Base-by-base conservation (phyloP, 2,329 filamentous ascomycete species). In the Tolypocladium inflatum region DNA sequence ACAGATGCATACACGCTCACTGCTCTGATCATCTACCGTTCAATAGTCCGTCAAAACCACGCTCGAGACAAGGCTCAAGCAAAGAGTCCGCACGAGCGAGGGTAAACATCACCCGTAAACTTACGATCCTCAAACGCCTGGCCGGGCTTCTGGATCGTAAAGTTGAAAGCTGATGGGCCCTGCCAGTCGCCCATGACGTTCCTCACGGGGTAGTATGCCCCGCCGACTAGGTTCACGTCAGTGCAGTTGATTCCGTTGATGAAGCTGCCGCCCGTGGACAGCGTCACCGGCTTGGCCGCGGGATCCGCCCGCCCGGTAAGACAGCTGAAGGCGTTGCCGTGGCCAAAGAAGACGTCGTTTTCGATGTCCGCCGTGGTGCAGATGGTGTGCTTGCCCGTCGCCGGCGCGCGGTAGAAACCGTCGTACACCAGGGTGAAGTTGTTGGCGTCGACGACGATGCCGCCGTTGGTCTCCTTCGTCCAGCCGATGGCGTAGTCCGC, bases 341-440 rank as follows among this genome's bases (percentile, higher is more conserved):
- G 58, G 0, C 63, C 63, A 19, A 64, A 63, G 56, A 64, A 66
- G 0, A 66, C 55, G 39, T 63, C 63, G 45, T 65, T 62, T 38
- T 63, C 62, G 42, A 64, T 64, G 17, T 66, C 64, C 1, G 64
- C 59, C 39, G 61, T 63, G 11, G 58, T 58, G 57, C 64, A 66
- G 23, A 68, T 57, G 8, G 61, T 57, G 45, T 65, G 58, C n/a
- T 45, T 41, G 37, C 63, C 61, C 2, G 62, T 64, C 26, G 54
- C 53, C 10, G 59, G 57, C 15, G 62, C 61, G 1, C 45, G 56
- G 51, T 61, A 62, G 53, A 63, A 66, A 1, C 64, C 64, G 0
- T 59, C 30, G 51, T 65, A 65, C 0, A 66, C 63, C 15, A 66
- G 57, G 1, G 64, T 66, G 55, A 64, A 66, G 62, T 62, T 66